Conservation (phyloP, 169 alveolate genomes). For the Plasmodium gaboni region DNA sequence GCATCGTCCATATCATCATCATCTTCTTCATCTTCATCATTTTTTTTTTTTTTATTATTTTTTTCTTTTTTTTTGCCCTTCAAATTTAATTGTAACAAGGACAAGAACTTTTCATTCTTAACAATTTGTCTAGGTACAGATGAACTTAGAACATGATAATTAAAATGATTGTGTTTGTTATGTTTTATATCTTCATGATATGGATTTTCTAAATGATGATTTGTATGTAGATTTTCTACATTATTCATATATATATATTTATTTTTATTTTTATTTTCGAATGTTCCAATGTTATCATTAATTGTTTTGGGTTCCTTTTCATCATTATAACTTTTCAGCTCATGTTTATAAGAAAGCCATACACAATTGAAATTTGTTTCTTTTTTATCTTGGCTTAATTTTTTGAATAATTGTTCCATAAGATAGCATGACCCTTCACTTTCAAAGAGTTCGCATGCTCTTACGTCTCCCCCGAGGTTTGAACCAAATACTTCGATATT, state of each 20-base stretch:
- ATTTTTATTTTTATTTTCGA: neutral
- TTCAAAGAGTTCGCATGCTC: constrained; percentile 63
- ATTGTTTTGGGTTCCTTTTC: neutral
- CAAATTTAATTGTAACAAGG: constrained; percentile 26
- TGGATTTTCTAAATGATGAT: neutral
- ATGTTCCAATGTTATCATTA: neutral
- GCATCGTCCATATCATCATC: constrained; percentile 23
- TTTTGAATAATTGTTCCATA: constrained; percentile 33
- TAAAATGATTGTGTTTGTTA: neutral
- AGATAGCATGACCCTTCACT: constrained; percentile 56
- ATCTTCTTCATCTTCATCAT: constrained; percentile 20
- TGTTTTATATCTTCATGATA: neutral
- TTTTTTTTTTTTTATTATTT: constrained; percentile 8
- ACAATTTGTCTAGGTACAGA: constrained; percentile 3
- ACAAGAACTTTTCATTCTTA: constrained; percentile 38
- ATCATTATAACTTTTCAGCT: constrained; percentile 2
- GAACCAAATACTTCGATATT: constrained; percentile 21
- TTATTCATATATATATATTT: neutral
- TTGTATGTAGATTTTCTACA: neutral
- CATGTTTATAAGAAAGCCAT: constrained; percentile 50
- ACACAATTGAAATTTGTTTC: constrained; percentile 48
- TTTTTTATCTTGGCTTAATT: constrained; percentile 11
- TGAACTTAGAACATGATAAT: constrained; percentile 17
- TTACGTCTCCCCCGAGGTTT: constrained; percentile 32
- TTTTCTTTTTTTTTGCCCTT: constrained; percentile 33